These are phyloP conservation scores for Detonula confervacea DNA, from an alignment of 352 stramenopile genomes.

Conservation along the genomic window DNA sequence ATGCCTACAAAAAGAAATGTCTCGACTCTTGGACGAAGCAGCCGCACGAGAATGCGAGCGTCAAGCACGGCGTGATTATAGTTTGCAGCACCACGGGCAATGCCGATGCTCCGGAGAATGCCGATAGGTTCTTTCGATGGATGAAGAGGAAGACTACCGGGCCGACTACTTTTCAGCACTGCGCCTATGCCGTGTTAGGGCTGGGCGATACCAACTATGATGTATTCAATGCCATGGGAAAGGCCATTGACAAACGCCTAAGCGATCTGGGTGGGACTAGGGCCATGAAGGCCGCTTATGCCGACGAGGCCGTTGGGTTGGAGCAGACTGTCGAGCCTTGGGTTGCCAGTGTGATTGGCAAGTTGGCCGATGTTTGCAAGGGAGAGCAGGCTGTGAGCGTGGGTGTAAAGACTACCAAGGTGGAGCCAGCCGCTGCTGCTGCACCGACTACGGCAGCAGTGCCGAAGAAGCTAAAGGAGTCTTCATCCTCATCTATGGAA, in stretches of 20 bases:
- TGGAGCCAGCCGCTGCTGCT: background rate
- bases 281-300: too few relatives aligned
- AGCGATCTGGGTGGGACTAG: too few relatives aligned
- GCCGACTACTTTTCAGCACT: conserved; percentile 69
- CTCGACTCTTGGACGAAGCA: conserved; percentile 44
- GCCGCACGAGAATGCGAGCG: too few relatives aligned
- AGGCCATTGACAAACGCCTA: conserved; percentile 89
- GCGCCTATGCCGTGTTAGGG: conserved; percentile 88
- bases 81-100: conserved; percentile 93
- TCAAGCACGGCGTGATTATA: conserved; percentile 81
- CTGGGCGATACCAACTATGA: conserved; percentile 96
- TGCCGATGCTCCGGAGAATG: conserved; percentile 92
- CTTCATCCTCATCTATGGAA: conserved; percentile 23
- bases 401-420: background rate
- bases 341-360: too few relatives aligned
- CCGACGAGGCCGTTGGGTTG: too few relatives aligned
- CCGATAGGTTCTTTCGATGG: conserved; percentile 90
- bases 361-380: conserved; percentile 60
- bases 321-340: too few relatives aligned
- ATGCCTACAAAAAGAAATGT: conserved; percentile 67
- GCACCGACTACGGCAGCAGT: background rate
- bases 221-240: conserved; percentile 92
- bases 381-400: background rate
- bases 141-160: conserved; percentile 87
- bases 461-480: background rate